Evolutionary conservation across 169 alveolate genomes (phyloP), one percentile per base, ranked within the genome.

Genomic region (Cryptosporidium tyzzeri): DNA sequence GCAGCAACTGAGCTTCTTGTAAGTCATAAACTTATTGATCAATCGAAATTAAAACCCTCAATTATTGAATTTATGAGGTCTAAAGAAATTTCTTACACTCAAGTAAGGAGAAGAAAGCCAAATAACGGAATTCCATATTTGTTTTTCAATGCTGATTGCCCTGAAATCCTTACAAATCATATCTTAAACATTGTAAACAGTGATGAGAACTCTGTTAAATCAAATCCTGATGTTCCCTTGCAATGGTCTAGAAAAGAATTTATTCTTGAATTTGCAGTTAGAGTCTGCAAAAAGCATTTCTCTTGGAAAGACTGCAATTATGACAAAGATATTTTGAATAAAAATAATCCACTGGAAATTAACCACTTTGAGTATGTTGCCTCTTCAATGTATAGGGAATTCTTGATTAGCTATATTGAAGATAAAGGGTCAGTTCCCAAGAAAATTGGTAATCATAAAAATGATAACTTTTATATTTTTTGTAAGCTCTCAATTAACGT

Each of bases 211-310:
- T 16, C 33, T 6, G 33, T n/a, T 6, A 23, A 26, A 53, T 23
- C 33, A 16, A 51, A 37, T 23, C 10, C 21, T 29, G 23, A 7
- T 29, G 37, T 44, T 7, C 84, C 84, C 12, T 23, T 21, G 3
- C 80, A 80, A 31, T 67, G 55, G 61, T 21, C 41, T 6, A 80
- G 74, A 41, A 29, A 80, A 26, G 89, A 80, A 16, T 59, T 18
- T n/a, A 73, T 73, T 3, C 68, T 73, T 0, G 86, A 73, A 26
- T 80, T 80, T 50, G 26, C 70, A 58, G 89, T 80, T 10, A 59
- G 89, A 26, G 75, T 80, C 39, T 80, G 89, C 68, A 80, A 53
- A 31, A 80, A 65, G 67, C 89, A 80, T 16, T 80, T 62, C 23
- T 59, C 89, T 33, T 80, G 89, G 89, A 62, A 41, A 50, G 37